A percentile compares a stretch with the other conserved stretches of the same genome.
Evolutionary conservation across 305 asterid species (phyloP).

Genomic region (Fraxinus dipetala): DNA sequence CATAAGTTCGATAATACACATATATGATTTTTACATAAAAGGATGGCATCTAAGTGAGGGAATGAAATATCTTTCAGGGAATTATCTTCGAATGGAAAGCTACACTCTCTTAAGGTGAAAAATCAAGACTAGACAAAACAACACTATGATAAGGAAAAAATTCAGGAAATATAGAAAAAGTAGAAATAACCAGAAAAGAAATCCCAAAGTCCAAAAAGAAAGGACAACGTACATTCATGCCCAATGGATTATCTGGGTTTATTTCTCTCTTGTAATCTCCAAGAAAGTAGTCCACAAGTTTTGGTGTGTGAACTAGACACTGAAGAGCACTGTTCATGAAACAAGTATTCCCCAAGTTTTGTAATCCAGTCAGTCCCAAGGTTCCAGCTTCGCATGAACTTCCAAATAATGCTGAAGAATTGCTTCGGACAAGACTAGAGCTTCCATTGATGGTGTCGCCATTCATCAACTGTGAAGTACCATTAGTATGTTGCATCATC

Average conservation of each 20-base stretch:
- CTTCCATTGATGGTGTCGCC: conserved; percentile 44
- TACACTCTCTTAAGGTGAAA: background rate
- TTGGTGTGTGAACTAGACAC: conserved; percentile 91
- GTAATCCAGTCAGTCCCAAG: conserved; percentile 88
- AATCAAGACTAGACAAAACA: background rate
- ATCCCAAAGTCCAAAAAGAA: background rate
- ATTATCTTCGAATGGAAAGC: conserved; percentile 15
- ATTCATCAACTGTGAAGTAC: conserved; percentile 52
- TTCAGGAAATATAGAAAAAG: background rate
- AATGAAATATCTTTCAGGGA: conserved; percentile 2
- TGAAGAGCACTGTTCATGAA: conserved; percentile 97
- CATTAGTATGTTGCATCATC: conserved; percentile 39
- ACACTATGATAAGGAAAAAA: conserved; percentile 10
- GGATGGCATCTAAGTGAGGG: background rate
- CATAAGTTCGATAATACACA: background rate
- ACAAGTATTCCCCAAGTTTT: conserved; percentile 95
- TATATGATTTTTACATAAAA: background rate
- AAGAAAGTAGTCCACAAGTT: conserved; percentile 95
- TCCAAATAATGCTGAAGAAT: conserved; percentile 46
- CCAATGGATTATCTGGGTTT: conserved; percentile 87
- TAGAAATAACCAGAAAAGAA: conserved; percentile 7
- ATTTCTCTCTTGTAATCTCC: conserved; percentile 85
- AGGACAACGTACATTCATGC: conserved; percentile 74
- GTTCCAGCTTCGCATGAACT: conserved; percentile 73
- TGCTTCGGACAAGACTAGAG: conserved; percentile 48